Conservation (phyloP, 345 rosid genomes). For the Chamaenerion angustifolium region DNA sequence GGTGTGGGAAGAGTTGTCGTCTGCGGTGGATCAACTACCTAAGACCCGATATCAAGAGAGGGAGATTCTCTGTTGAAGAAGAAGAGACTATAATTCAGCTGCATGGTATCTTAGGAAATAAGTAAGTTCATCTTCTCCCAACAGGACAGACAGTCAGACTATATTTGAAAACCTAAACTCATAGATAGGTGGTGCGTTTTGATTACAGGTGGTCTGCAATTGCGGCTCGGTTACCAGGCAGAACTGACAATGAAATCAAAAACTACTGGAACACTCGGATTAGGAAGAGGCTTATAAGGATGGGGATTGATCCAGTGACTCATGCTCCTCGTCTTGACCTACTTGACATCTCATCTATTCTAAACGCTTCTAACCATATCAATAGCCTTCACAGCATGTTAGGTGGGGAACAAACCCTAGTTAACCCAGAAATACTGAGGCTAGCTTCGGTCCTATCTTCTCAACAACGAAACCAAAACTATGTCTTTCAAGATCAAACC, state of each 20-base stretch:
- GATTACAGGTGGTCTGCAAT: slow-evolving; percentile 64
- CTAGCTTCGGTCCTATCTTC: slow-evolving; percentile 35
- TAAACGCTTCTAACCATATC: slow-evolving; percentile 33
- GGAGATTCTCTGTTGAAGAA: slow-evolving; percentile 58
- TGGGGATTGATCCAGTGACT: slow-evolving; percentile 88
- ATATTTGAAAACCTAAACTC: too few species aligned
- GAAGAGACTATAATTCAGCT: slow-evolving; percentile 63
- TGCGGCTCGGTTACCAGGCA: slow-evolving; percentile 73
- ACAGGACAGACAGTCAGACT: too few species aligned
- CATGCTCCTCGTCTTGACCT: slow-evolving; percentile 74
- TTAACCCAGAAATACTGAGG: slow-evolving; percentile 34
- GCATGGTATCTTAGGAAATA: slow-evolving; percentile 60
- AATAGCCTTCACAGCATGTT: slow-evolving; percentile 36
- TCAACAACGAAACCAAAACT: slow-evolving; percentile 5
- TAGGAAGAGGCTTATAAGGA: slow-evolving; percentile 54
- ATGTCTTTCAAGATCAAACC: not conserved
- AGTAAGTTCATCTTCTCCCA: slow-evolving; percentile 28
- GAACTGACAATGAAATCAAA: slow-evolving; percentile 82
- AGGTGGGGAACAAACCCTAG: slow-evolving; percentile 24
- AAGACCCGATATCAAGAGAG: slow-evolving; percentile 72
- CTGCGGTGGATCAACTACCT: slow-evolving; percentile 72
- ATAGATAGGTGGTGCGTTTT: too few species aligned
- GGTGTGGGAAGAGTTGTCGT: slow-evolving; percentile 79
- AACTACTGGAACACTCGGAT: slow-evolving; percentile 87
- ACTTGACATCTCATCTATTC: slow-evolving; percentile 53